Percentiles rank a stretch among this genome's conserved stretches.
Evolutionary conservation across 2,329 filamentous ascomycete species (phyloP).

Genomic region (Aurifilum marmelostoma): DNA sequence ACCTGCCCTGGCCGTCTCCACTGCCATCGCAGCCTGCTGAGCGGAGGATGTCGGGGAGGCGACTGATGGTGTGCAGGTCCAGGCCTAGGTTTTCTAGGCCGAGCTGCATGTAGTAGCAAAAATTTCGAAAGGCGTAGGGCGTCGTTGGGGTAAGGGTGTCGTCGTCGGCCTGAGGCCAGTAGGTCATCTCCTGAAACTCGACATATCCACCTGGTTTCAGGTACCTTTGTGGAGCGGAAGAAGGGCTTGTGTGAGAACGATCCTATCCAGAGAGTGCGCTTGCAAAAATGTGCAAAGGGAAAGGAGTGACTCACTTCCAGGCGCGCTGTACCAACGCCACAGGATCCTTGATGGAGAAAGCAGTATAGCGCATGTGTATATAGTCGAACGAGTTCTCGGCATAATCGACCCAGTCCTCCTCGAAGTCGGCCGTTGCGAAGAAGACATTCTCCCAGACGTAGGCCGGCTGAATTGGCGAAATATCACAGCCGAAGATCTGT

Average conservation of each 20-base stretch:
- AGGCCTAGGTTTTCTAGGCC: constrained; percentile 48
- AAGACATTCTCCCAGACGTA: constrained; percentile 55
- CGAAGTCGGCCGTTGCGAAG: constrained; percentile 57
- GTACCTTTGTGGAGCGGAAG: constrained; percentile 41
- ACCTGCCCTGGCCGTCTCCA: constrained; percentile 39
- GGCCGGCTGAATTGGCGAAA: constrained; percentile 56
- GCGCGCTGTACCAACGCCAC: constrained; percentile 46
- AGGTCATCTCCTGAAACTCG: constrained; percentile 53
- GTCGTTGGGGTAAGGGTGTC: constrained; percentile 42
- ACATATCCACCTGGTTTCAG: constrained; percentile 56
- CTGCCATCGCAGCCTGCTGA: constrained; percentile 38
- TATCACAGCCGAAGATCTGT: constrained; percentile 51
- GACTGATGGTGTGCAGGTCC: constrained; percentile 46
- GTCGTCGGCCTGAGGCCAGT: constrained; percentile 49
- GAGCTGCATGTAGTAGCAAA: constrained; percentile 44
- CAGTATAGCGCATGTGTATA: constrained; percentile 52
- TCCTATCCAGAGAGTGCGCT: too few species aligned
- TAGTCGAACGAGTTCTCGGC: constrained; percentile 50
- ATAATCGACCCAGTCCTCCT: constrained; percentile 53
- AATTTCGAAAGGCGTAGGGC: constrained; percentile 53
- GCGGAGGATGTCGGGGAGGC: constrained; percentile 41
- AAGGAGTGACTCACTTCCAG: constrained; percentile 41
- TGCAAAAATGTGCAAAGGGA: too few species aligned
- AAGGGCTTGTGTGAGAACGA: background rate
- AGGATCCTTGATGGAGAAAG: constrained; percentile 50